Base-by-base conservation (phyloP, 2,329 filamentous ascomycete species). In the Fusarium euwallaceae region DNA sequence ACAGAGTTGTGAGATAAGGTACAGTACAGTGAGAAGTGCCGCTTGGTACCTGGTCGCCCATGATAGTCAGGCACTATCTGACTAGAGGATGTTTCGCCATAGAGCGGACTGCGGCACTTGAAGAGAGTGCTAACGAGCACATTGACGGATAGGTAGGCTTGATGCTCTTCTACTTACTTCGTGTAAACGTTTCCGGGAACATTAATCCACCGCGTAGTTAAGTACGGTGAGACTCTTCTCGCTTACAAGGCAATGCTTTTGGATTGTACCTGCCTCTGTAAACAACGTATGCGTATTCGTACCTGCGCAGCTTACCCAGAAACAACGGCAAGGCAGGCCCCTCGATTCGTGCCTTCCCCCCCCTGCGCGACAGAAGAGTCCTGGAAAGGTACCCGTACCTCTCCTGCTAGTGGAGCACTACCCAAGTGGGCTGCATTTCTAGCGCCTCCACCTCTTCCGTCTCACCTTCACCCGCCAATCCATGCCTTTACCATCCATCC, bases 261-360 rank as follows among this genome's bases (percentile, higher is more conserved):
- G 37, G n/a, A 17, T 48, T 27, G 22, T 27, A 48, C 45, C 56
- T 24, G 32, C 53, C 29, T 32, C 8, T 39, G 16, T 24, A 61
- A 34, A 36, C 14, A 58, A 59, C 55, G 55, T 59, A 59, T 59
- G 43, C 71, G 71, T 73, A 73, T 73, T 70, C 71, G 71, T 73
- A 73, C 66, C 60, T 29, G 27, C 37, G 20, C 27, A 16, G 17
- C 58, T 22, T 27, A 27, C 4, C 37, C 24, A 48, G 16, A 45
- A 45, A 34, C 39, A 29, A 61, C 12, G 36, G 34, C n/a, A 59
- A 59, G 48, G 34, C 32, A 60, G 24, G 27, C 24, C 16, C 48
- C 48, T 53, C 48, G 24, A 53, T 53, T 53, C 48, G 48, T 29
- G 48, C 48, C 24, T 53, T 29, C 24, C 27, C 48, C 24, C 45